A percentile compares a stretch with the other conserved stretches of the same genome.
These are phyloP conservation scores for Lumnitzera littorea DNA, from an alignment of 345 rosid genomes.

Conservation along the genomic window DNA sequence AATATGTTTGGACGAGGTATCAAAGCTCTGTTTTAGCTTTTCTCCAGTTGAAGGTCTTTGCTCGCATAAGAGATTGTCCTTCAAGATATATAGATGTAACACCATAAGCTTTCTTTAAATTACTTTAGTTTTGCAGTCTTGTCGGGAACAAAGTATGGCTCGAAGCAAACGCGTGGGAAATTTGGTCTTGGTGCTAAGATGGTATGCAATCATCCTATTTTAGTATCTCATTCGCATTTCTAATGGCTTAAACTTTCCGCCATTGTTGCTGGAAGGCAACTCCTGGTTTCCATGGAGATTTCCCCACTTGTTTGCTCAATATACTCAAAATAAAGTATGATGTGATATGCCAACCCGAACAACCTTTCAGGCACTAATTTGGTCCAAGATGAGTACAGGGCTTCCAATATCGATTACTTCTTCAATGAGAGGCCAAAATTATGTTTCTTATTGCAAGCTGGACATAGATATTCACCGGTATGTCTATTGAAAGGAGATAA, in stretches of 20 bases:
- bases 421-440: constrained; percentile 78
- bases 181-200: constrained; percentile 99
- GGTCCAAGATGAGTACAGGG: constrained; percentile 99
- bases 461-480: constrained; percentile 96
- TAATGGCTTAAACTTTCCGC: too few relatives aligned
- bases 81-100: not conserved
- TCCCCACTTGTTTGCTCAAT: too few relatives aligned
- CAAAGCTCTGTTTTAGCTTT: not conserved
- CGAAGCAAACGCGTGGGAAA: constrained; percentile 97
- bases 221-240: too few relatives aligned
- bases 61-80: not conserved
- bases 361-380: constrained; percentile 76
- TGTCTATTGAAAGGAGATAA: constrained; percentile 9
- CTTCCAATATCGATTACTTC: constrained; percentile 92
- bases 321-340: too few relatives aligned
- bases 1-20: constrained; percentile 96
- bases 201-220: constrained; percentile 30
- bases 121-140: constrained; percentile 47
- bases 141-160: constrained; percentile 95
- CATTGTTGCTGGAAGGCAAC: too few relatives aligned
- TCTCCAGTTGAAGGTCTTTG: not conserved
- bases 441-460: constrained; percentile 74
- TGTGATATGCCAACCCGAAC: not conserved
- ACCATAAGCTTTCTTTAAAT: constrained; percentile 7
- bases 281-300: too few relatives aligned